A percentile compares a stretch with the other conserved stretches of the same genome.
phyloP scores from a whole-genome alignment of 208 protist genomes.

The Wallacemonas sp. region DNA sequence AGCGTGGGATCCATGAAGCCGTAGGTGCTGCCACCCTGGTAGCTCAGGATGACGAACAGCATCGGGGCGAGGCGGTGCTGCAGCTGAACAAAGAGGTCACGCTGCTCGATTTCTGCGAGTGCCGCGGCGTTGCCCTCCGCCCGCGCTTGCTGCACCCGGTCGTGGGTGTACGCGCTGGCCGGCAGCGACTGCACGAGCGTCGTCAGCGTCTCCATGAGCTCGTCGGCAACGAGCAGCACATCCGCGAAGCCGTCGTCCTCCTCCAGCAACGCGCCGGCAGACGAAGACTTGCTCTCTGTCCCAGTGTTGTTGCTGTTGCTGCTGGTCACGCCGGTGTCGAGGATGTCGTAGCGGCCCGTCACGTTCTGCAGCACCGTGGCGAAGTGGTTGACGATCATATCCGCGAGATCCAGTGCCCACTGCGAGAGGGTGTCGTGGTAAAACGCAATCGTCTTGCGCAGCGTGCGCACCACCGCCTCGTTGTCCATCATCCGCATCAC shows the following conservation, averaged over 20 bases:
- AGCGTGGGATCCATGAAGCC: conserved; percentile 89
- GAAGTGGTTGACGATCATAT: conserved; percentile 87
- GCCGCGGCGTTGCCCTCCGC: background rate
- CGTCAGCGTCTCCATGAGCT: conserved; percentile 80
- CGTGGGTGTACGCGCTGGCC: conserved; percentile 19
- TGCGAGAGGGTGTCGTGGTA: conserved; percentile 87
- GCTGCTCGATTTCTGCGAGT: conserved; percentile 20
- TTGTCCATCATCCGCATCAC: conserved; percentile 92
- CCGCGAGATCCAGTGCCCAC: conserved; percentile 80
- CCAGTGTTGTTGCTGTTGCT: background rate
- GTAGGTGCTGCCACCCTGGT: conserved; percentile 65
- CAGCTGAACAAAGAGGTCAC: conserved; percentile 59
- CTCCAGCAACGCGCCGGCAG: conserved; percentile 15
- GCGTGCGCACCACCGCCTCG: conserved; percentile 86
- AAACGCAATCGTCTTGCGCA: conserved; percentile 85
- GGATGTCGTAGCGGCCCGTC: conserved; percentile 42
- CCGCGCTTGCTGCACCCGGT: conserved; percentile 13
- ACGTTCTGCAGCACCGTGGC: conserved; percentile 51
- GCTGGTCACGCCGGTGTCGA: conserved; percentile 24
- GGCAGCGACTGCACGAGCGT: conserved; percentile 77
- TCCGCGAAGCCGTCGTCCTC: conserved; percentile 64
- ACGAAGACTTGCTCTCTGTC: background rate
- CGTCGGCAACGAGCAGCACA: conserved; percentile 75
- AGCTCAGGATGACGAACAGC: conserved; percentile 69
- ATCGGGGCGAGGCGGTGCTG: conserved; percentile 67